phyloP scores from a whole-genome alignment of 2,329 filamentous ascomycete genomes.

The Cadophora gregata region DNA sequence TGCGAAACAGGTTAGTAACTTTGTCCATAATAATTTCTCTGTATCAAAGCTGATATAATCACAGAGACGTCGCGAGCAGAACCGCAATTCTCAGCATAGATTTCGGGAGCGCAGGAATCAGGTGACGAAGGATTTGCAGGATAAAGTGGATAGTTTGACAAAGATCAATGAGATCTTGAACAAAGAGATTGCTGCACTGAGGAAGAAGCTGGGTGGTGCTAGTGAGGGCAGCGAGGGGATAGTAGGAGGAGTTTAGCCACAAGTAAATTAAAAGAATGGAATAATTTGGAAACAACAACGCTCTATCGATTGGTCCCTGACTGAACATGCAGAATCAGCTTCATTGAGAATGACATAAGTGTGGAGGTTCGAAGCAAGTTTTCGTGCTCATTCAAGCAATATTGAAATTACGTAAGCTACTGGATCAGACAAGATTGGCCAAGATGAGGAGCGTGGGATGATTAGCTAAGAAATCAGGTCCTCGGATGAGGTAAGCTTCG shows the following conservation, averaged over 20 bases:
- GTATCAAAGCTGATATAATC: not conserved
- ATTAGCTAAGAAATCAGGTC: not conserved
- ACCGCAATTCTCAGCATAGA: conserved; percentile 7
- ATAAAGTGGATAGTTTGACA: not conserved
- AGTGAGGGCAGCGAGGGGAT: not conserved
- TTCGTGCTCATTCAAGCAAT: no score
- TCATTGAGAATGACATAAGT: no score
- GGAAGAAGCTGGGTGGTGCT: not conserved
- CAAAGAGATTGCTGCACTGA: not conserved
- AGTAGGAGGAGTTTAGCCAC: not conserved
- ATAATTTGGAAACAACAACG: no score
- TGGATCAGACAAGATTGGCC: no score
- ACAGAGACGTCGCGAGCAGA: conserved; percentile 15
- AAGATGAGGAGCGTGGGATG: not conserved
- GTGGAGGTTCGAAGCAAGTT: no score
- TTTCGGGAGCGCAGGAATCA: conserved; percentile 7
- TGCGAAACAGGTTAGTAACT: conserved; percentile 2
- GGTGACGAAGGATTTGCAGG: conserved; percentile 2
- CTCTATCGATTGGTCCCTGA: no score
- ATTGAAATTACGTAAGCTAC: no score
- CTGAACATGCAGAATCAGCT: no score
- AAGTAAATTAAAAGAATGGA: no score
- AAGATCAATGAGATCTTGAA: conserved; percentile 2
- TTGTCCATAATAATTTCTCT: not conserved
- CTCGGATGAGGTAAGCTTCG: not conserved